Evolutionary conservation across 2,329 filamentous ascomycete species (phyloP), one percentile per base, ranked within the genome.

Genomic region (Aspergillus sp.): DNA sequence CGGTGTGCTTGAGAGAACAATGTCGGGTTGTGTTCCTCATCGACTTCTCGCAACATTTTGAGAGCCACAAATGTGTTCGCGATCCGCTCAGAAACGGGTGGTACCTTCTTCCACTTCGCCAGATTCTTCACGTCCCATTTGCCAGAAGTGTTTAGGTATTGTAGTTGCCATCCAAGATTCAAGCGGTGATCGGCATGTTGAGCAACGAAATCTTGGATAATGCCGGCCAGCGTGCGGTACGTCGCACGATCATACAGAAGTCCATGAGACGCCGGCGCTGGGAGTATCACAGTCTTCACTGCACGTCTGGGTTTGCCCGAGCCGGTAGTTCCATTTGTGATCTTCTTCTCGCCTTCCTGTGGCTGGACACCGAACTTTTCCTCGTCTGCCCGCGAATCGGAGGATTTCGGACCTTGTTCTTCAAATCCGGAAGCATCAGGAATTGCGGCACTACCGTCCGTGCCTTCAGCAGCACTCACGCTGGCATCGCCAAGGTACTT

Each of bases 101-200:
- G 78, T 0, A 96, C 90, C 19, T 87, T 87, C 75, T 91, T 86
- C 94, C 94, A 98, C 74, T 98, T 98, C 62, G 86, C 88, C 11
- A 97, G 83, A 71, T 98, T 98, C 80, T 98, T 98, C 68, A 98
- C 92, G 72, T 97, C 94, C 94, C 94, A 98, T 79, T 98, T 98
- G 3, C 93, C 93, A 68, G 93, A 91, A 1, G 90, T 92, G 2
- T 91, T 92, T 25, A 98, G 86, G 70, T 95, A 90, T 69, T 94
- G 91, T 17, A 98, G 82, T 77, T 98, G 94, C 93, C 94, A 98
- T 48, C 90, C 91, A 30, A 94, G 86, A 1, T 88, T 91, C 15
- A 97, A 84, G 8, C 93, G 88, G 9, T 87, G 84, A 9, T 93
- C 93, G 57, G 97, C 83, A 69, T 92, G 85, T 3, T 84, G 82